Evolutionary conservation across 805 yeast genomes (phyloP).

Genomic region (Candida odintsovae): DNA sequence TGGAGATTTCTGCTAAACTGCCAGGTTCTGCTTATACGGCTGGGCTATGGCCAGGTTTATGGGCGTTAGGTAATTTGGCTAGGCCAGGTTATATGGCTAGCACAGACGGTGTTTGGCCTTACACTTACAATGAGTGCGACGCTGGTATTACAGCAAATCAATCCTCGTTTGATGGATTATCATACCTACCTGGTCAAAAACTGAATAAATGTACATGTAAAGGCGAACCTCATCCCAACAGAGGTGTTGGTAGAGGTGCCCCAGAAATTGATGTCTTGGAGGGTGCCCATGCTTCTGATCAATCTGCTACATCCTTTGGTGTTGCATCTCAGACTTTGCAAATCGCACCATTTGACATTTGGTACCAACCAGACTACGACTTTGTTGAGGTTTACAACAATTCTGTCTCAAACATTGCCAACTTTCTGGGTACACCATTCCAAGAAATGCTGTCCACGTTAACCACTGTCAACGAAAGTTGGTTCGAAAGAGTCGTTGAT

Average conservation of each 20-base stretch:
- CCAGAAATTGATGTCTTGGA: constrained; percentile 93
- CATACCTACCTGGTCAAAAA: constrained; percentile 80
- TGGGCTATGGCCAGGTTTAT: constrained; percentile 95
- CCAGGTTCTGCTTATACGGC: constrained; percentile 75
- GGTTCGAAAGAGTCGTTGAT: constrained; percentile 66
- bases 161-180: constrained; percentile 83
- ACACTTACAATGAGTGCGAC: constrained; percentile 80
- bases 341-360: constrained; percentile 89
- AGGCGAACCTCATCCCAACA: constrained; percentile 83
- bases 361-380: constrained; percentile 89
- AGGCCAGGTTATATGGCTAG: constrained; percentile 87
- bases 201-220: constrained; percentile 73
- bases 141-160: constrained; percentile 95
- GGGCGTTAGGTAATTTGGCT: constrained; percentile 92
- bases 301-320: constrained; percentile 26
- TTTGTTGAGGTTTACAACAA: constrained; percentile 67
- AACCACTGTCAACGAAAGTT: constrained; percentile 68
- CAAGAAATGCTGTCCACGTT: constrained; percentile 90
- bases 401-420: constrained; percentile 72
- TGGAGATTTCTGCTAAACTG: constrained; percentile 71
- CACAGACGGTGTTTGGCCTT: constrained; percentile 95
- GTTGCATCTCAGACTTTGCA: constrained; percentile 90
- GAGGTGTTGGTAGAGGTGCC: constrained; percentile 87
- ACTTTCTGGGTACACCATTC: constrained; percentile 87
- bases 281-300: constrained; percentile 61